phyloP scores from a whole-genome alignment of 1,284 basidiomycete genomes.

The Malassezia nana region DNA sequence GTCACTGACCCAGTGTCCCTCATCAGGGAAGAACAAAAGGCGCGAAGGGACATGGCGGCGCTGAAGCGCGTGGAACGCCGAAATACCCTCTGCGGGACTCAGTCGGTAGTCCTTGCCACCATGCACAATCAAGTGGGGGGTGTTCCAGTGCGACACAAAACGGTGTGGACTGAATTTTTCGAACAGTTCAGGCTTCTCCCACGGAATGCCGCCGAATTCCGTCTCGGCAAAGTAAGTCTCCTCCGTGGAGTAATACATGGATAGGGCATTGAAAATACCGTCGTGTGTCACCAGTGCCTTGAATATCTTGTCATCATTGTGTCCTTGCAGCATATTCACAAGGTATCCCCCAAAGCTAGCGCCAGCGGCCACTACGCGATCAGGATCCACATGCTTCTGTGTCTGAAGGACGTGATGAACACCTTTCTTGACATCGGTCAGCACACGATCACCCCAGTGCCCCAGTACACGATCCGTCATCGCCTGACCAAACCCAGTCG shows the following conservation, averaged over 20 bases:
- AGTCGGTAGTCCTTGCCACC: slow-evolving; percentile 30
- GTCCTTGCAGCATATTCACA: slow-evolving; percentile 38
- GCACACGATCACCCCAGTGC: slow-evolving; percentile 32
- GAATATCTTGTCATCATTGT: slow-evolving; percentile 34
- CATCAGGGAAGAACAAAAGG: slow-evolving; percentile 30
- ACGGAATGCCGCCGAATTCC: slow-evolving; percentile 29
- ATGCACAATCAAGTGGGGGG: slow-evolving; percentile 33
- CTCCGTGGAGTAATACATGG: slow-evolving; percentile 25
- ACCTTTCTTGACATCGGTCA: slow-evolving; percentile 23
- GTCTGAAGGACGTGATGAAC: slow-evolving; percentile 21
- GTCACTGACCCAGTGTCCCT: slow-evolving; percentile 32
- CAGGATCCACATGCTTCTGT: slow-evolving; percentile 15
- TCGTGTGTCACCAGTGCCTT: slow-evolving; percentile 37
- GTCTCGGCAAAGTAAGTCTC: slow-evolving; percentile 38
- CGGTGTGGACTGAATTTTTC: slow-evolving; percentile 20
- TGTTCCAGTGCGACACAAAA: slow-evolving; percentile 25
- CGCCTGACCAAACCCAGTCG: slow-evolving; percentile 30
- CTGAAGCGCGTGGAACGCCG: slow-evolving; percentile 32
- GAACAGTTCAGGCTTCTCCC: slow-evolving; percentile 14
- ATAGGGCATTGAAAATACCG: slow-evolving; percentile 25
- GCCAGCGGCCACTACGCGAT: slow-evolving; percentile 30
- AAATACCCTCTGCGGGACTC: slow-evolving; percentile 20
- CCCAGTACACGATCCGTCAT: slow-evolving; percentile 30
- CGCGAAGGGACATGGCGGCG: slow-evolving; percentile 26
- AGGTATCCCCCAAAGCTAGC: slow-evolving; percentile 30